Evolutionary conservation across 2,329 filamentous ascomycete genomes (phyloP).

Genomic region (Colletotrichum paranaense): DNA sequence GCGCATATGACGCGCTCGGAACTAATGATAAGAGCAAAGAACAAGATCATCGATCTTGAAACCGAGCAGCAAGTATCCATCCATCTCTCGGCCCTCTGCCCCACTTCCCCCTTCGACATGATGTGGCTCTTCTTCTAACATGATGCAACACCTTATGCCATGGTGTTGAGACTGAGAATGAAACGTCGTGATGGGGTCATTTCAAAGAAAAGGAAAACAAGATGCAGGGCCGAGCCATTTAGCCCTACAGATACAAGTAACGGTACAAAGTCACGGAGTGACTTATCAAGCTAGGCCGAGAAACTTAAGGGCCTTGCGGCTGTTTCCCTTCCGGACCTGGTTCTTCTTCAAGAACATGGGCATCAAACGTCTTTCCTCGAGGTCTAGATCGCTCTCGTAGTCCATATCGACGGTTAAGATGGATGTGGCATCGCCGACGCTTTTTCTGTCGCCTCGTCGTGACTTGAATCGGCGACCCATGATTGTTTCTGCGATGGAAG

Average conservation of each 20-base stretch:
- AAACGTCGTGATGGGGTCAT: slow-evolving; percentile 6
- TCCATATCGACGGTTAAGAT: slow-evolving; percentile 50
- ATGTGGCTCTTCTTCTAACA: not conserved
- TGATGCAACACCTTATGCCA: not conserved
- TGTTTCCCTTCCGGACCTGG: slow-evolving; percentile 52
- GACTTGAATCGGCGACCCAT: slow-evolving; percentile 46
- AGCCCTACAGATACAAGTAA: not conserved
- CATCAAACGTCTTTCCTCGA: slow-evolving; percentile 64
- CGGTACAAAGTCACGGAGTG: not conserved
- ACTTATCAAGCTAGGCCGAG: slow-evolving; percentile 55
- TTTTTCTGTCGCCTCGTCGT: slow-evolving; percentile 29
- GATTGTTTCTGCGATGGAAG: slow-evolving; percentile 49
- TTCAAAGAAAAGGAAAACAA: not conserved
- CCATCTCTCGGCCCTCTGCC: not conserved
- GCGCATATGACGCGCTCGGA: not conserved
- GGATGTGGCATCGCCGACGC: slow-evolving; percentile 42
- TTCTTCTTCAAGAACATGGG: slow-evolving; percentile 56
- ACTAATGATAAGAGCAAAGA: not conserved
- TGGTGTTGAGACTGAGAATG: not conserved
- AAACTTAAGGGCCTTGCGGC: slow-evolving; percentile 65
- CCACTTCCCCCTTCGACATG: not conserved
- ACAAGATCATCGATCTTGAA: not conserved
- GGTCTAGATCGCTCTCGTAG: slow-evolving; percentile 55
- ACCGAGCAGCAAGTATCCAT: not conserved
- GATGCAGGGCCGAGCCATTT: not conserved